phyloP scores from a whole-genome alignment of 306 rosid genomes.

The Erythrophleum fordii region DNA sequence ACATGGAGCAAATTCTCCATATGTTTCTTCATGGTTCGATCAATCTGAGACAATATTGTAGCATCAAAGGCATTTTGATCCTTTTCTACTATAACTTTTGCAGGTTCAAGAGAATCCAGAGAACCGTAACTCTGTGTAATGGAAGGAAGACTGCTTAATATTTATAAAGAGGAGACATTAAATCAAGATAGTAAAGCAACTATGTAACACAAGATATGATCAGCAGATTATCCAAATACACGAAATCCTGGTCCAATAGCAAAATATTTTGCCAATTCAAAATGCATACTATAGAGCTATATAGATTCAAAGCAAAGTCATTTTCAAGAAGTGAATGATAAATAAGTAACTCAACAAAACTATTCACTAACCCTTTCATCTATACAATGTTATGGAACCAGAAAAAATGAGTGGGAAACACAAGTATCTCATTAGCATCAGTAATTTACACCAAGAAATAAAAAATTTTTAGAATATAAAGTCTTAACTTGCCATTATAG shows the following conservation, averaged over 20 bases:
- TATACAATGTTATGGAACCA: not conserved
- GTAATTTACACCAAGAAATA: not conserved
- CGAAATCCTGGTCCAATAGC: not conserved
- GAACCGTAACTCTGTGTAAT: slow-evolving; percentile 68
- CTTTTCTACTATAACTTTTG: slow-evolving; percentile 59
- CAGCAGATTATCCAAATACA: slow-evolving; percentile 21
- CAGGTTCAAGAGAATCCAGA: slow-evolving; percentile 71
- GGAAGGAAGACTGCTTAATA: slow-evolving; percentile 31
- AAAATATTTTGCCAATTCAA: slow-evolving; percentile 18
- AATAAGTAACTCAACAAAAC: not conserved
- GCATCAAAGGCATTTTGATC: slow-evolving; percentile 56
- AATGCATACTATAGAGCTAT: not conserved
- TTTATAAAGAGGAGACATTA: slow-evolving; percentile 15
- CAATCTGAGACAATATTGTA: slow-evolving; percentile 72
- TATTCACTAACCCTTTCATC: not conserved
- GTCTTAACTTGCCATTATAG: not conserved
- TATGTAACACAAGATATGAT: slow-evolving; percentile 22
- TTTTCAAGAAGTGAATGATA: not conserved
- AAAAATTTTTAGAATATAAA: not conserved
- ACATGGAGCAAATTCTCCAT: slow-evolving; percentile 70
- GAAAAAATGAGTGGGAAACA: slow-evolving; percentile 4
- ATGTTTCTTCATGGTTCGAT: slow-evolving; percentile 73
- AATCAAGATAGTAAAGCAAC: slow-evolving; percentile 17
- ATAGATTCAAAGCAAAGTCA: not conserved
- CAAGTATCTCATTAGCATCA: not conserved